phyloP scores from a whole-genome alignment of 2,329 filamentous ascomycete species.

The Cladosporium sphaerospermum region DNA sequence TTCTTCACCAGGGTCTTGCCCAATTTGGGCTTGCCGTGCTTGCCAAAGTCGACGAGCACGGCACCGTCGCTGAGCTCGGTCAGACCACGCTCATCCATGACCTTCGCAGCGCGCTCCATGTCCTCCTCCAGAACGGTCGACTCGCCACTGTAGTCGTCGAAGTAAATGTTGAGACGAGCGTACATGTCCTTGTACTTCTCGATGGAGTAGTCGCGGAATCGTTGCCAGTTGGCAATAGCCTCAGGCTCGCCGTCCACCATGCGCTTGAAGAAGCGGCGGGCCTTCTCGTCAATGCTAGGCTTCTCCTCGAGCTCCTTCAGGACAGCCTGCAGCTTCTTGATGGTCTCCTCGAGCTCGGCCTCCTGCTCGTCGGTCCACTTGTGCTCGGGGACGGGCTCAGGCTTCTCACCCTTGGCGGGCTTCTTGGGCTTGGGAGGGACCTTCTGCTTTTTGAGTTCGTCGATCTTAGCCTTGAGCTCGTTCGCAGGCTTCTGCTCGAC shows the following conservation, averaged over 20 bases:
- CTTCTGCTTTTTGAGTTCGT: conserved; percentile 37
- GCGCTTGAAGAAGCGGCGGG: conserved; percentile 63
- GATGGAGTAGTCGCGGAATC: conserved; percentile 59
- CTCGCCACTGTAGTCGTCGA: conserved; percentile 63
- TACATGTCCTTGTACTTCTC: conserved; percentile 60
- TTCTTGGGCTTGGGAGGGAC: conserved; percentile 35
- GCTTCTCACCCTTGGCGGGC: conserved; percentile 40
- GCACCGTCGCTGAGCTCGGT: conserved; percentile 61
- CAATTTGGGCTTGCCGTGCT: conserved; percentile 61
- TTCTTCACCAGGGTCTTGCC: conserved; percentile 62
- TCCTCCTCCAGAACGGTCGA: conserved; percentile 59
- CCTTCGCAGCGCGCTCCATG: conserved; percentile 54
- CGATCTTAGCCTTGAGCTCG: conserved; percentile 38
- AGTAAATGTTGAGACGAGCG: conserved; percentile 57
- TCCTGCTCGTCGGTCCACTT: conserved; percentile 41
- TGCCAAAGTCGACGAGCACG: conserved; percentile 62
- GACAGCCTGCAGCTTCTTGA: conserved; percentile 42
- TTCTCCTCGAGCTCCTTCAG: conserved; percentile 44
- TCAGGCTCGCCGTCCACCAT: conserved; percentile 58
- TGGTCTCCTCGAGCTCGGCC: conserved; percentile 42
- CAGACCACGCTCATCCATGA: conserved; percentile 54
- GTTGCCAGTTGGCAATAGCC: conserved; percentile 56
- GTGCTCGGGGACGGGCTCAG: conserved; percentile 24
- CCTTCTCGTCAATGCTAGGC: conserved; percentile 64
- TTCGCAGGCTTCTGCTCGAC: conserved; percentile 62